Base-by-base conservation (phyloP, 192 early-diverging fungal genomes). In the Diversispora eburnea region DNA sequence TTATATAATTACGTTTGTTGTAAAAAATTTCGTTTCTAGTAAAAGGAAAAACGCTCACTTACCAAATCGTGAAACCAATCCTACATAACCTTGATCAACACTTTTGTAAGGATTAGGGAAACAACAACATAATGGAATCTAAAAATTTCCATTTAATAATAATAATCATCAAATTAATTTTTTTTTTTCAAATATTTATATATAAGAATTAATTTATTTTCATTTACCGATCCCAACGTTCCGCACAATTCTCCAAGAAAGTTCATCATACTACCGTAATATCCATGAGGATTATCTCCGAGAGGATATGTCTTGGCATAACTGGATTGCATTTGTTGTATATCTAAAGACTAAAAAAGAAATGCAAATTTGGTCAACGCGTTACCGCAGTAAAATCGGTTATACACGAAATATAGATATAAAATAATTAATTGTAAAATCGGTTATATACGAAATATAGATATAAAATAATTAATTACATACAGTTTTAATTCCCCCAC, bases 41-140 rank as follows among this genome's bases (percentile, higher is more conserved):
- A 20, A 43, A 43, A 17, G 15, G 75, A 62, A 76, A 70, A 72
- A 83, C 81, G 76, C 80, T 82, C 39, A 83, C 65, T 82, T 86
- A 57, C 91, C 91, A 70, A 91, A 93, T 19, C 84, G 80, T 17
- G 86, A 83, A 41, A 93, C 75, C 6, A 93, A 75, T 19, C 89
- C 91, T 12, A 93, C 91, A 62, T 77, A 73, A 61, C 91, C 91
- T 83, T 93, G 91, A 7, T 83, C 73, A 20, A 93, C 80, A n/a
- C 77, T 78, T 72, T 88, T 83, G 75, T 86, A 93, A 5, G 91
- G 91, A 67, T 87, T 92, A 39, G 86, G 86, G 22, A 72, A 86
- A 69, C 84, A 84, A 49, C 81, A 13, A 56, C 77, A 79, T 61
- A 77, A 76, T 33, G 85, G 85, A 41, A 78, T 67, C 79, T 80